These are phyloP conservation scores for Volvox carteri DNA, from an alignment of 163 green algal species.

Conservation along the genomic window DNA sequence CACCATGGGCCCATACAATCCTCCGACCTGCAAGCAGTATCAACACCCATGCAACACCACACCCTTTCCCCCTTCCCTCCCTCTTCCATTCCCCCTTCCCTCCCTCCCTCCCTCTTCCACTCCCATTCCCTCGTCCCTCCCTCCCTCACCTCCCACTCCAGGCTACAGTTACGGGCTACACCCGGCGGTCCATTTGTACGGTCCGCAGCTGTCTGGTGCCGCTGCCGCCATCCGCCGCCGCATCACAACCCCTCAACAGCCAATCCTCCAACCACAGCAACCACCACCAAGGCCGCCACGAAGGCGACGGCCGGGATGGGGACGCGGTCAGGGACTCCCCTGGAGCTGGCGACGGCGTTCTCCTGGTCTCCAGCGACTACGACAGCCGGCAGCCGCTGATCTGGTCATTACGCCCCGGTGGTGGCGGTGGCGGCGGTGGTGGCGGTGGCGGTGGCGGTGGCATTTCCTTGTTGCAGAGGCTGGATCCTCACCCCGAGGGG, in stretches of 20 bases:
- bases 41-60: neutral
- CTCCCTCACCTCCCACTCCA: neutral
- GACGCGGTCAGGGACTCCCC: neutral
- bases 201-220: conserved; percentile 43
- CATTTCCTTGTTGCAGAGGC: neutral
- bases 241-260: neutral
- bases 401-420: neutral
- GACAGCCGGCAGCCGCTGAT: neutral
- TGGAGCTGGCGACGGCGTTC: neutral
- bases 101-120: too few relatives aligned
- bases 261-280: too few relatives aligned
- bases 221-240: neutral
- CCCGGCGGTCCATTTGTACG: neutral
- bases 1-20: neutral
- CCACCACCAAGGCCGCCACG: neutral
- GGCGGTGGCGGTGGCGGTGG: neutral
- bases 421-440: neutral
- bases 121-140: neutral
- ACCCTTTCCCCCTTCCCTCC: neutral
- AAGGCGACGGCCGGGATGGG: neutral
- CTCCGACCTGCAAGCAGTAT: neutral
- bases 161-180: conserved; percentile 5
- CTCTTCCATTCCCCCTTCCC: neutral
- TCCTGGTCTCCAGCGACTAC: conserved; percentile 31
- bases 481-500: conserved; percentile 8